These are phyloP conservation scores for Ogataea saltuana DNA, from an alignment of 805 yeast species.

Conservation along the genomic window DNA sequence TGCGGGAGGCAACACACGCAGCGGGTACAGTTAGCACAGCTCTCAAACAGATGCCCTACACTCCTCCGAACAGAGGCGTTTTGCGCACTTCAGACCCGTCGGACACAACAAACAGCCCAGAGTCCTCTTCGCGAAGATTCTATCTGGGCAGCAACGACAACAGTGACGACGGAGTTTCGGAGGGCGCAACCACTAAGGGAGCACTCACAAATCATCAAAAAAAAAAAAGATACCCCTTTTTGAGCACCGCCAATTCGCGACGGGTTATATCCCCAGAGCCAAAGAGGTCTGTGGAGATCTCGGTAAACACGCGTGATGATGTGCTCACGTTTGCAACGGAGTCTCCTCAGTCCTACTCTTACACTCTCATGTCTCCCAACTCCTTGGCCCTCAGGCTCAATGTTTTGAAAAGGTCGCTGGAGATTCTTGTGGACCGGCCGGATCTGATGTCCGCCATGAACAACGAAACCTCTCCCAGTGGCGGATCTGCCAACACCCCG, in stretches of 20 bases:
- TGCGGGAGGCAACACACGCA: not conserved
- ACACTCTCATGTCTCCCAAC: slow-evolving; percentile 79
- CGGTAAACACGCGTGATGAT: slow-evolving; percentile 32
- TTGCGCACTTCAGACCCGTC: not conserved
- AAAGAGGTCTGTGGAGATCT: not conserved
- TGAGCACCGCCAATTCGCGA: not conserved
- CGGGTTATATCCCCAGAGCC: not conserved
- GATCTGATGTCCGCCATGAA: slow-evolving; percentile 29
- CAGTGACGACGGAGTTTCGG: slow-evolving; percentile 19
- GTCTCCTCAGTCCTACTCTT: slow-evolving; percentile 82
- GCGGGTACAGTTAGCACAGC: slow-evolving; percentile 5
- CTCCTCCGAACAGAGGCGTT: slow-evolving; percentile 26
- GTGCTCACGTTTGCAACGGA: slow-evolving; percentile 69
- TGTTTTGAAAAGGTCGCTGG: slow-evolving; percentile 73
- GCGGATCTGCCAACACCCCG: slow-evolving; percentile 2
- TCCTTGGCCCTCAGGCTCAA: slow-evolving; percentile 74
- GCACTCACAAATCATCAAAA: slow-evolving; percentile 7
- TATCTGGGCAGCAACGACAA: slow-evolving; percentile 16
- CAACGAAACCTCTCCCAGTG: slow-evolving; percentile 6
- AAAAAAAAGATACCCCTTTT: slow-evolving; percentile 10
- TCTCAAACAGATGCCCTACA: slow-evolving; percentile 27
- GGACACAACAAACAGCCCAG: slow-evolving; percentile 12
- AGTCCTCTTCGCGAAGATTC: slow-evolving; percentile 14
- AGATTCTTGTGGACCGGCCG: slow-evolving; percentile 69
- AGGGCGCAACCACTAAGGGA: too few species aligned